Conservation (phyloP, 495 filamentous ascomycete species). For the Aspergillus sparsus region DNA sequence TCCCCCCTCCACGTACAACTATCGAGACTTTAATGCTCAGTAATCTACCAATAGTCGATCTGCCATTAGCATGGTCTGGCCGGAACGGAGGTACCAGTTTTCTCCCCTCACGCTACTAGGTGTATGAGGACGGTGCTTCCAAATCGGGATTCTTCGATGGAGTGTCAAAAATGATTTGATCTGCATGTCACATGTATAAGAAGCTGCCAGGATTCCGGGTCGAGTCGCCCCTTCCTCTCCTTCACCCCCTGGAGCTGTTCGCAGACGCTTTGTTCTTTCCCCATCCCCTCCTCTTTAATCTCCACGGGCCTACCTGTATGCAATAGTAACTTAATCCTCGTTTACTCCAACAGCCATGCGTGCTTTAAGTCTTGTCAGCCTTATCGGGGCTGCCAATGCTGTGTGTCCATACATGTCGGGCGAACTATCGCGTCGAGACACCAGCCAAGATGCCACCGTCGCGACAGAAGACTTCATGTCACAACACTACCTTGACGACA, state of each 20-base stretch:
- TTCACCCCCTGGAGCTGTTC: background rate
- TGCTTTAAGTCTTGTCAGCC: slow-evolving; percentile 31
- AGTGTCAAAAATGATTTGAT: no score
- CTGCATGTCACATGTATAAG: no score
- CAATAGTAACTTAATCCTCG: background rate
- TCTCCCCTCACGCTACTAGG: no score
- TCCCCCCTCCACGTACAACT: no score
- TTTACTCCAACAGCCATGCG: slow-evolving; percentile 30
- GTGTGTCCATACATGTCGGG: slow-evolving; percentile 47
- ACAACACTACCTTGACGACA: slow-evolving; percentile 64
- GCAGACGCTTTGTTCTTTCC: background rate
- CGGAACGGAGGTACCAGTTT: no score
- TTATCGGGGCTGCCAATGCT: slow-evolving; percentile 43
- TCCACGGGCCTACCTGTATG: background rate
- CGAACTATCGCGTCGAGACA: slow-evolving; percentile 33
- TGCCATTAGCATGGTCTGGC: no score
- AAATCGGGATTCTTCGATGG: no score
- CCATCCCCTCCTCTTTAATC: background rate
- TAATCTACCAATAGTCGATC: no score
- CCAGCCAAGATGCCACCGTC: slow-evolving; percentile 31
- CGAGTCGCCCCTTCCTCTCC: background rate
- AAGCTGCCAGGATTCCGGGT: background rate
- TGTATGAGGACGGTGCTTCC: no score
- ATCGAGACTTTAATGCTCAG: no score
- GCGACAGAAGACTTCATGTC: slow-evolving; percentile 53